These are phyloP conservation scores for Daldinia grandis DNA, from an alignment of 495 filamentous ascomycete species.

Conservation along the genomic window DNA sequence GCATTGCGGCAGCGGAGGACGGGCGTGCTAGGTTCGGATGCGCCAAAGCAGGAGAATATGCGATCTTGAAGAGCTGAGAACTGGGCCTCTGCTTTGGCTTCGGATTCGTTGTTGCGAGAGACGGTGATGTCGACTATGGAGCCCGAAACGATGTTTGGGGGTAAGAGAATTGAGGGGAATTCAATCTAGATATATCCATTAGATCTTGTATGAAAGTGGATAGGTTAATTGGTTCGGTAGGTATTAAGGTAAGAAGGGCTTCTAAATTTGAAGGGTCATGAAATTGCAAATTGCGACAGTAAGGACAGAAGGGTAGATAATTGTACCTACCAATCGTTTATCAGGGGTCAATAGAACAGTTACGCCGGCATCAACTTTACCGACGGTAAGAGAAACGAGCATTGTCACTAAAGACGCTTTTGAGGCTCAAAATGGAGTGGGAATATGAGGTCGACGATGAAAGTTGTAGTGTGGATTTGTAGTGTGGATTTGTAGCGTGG, in stretches of 20 bases:
- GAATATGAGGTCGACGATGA: slow-evolving; percentile 1
- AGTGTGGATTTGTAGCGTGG: slow-evolving; percentile 19
- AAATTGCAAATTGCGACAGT: slow-evolving; percentile 19
- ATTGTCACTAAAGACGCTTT: slow-evolving; percentile 58
- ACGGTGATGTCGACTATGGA: slow-evolving; percentile 98
- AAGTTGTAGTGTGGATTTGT: slow-evolving; percentile 1
- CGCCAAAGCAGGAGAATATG: slow-evolving; percentile 87
- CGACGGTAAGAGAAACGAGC: slow-evolving; percentile 97
- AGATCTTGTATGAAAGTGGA: slow-evolving; percentile 1
- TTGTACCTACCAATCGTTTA: slow-evolving; percentile 82
- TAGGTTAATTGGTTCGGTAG: slow-evolving; percentile 6
- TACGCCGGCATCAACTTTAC: slow-evolving; percentile 98
- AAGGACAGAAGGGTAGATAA: slow-evolving; percentile 1
- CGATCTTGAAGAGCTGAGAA: slow-evolving; percentile 87
- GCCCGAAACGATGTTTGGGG: slow-evolving; percentile 90
- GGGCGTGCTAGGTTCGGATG: slow-evolving; percentile 77
- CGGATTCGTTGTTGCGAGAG: slow-evolving; percentile 81
- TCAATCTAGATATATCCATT: slow-evolving; percentile 77
- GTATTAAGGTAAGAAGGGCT: background rate
- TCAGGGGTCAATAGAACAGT: slow-evolving; percentile 96
- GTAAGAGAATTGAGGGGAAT: slow-evolving; percentile 97
- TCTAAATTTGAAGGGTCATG: background rate
- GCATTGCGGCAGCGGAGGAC: slow-evolving; percentile 91
- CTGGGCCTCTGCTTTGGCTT: slow-evolving; percentile 71
- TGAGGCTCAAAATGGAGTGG: slow-evolving; percentile 5